phyloP scores from a whole-genome alignment of 2,329 filamentous ascomycete genomes.

The Neofusicoccum cordaticola region DNA sequence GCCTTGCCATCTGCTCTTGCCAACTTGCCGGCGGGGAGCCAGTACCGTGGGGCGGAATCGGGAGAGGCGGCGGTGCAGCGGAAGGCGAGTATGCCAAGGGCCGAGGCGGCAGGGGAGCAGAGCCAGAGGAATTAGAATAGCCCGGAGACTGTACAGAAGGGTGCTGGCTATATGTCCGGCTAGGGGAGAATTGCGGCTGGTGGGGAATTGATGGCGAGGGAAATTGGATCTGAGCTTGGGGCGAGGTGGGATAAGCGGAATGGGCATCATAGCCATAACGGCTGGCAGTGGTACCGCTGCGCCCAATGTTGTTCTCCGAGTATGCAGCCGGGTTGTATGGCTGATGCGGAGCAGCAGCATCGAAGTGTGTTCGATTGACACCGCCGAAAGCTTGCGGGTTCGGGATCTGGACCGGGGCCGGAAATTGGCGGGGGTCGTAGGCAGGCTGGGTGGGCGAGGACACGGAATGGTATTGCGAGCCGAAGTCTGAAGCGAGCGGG shows the following conservation, averaged over 20 bases:
- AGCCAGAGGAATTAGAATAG: slow-evolving; percentile 15
- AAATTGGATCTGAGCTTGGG: slow-evolving; percentile 18
- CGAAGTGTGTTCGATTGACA: slow-evolving; percentile 33
- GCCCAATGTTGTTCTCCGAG: slow-evolving; percentile 30
- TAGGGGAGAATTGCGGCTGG: slow-evolving; percentile 25
- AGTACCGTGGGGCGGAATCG: slow-evolving; percentile 31
- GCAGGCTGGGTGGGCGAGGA: slow-evolving; percentile 33
- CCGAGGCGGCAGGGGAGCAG: slow-evolving; percentile 18
- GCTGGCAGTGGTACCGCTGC: slow-evolving; percentile 30
- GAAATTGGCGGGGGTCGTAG: slow-evolving; percentile 65
- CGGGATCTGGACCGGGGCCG: slow-evolving; percentile 38
- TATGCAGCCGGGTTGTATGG: slow-evolving; percentile 48
- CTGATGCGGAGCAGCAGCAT: slow-evolving; percentile 31
- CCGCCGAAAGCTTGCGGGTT: slow-evolving; percentile 65
- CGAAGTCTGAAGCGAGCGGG: slow-evolving; percentile 42
- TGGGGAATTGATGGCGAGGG: slow-evolving; percentile 4
- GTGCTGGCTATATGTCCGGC: slow-evolving; percentile 3
- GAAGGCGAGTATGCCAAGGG: slow-evolving; percentile 31
- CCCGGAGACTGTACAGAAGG: slow-evolving; percentile 15
- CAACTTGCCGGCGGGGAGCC: slow-evolving; percentile 35
- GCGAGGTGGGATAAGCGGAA: slow-evolving; percentile 21
- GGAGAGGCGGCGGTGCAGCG: slow-evolving; percentile 34
- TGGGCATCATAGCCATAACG: slow-evolving; percentile 32
- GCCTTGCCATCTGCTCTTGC: slow-evolving; percentile 20
- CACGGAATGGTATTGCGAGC: slow-evolving; percentile 53